Base-by-base conservation (phyloP, 2,329 filamentous ascomycete species). In the Alternaria alternata region DNA sequence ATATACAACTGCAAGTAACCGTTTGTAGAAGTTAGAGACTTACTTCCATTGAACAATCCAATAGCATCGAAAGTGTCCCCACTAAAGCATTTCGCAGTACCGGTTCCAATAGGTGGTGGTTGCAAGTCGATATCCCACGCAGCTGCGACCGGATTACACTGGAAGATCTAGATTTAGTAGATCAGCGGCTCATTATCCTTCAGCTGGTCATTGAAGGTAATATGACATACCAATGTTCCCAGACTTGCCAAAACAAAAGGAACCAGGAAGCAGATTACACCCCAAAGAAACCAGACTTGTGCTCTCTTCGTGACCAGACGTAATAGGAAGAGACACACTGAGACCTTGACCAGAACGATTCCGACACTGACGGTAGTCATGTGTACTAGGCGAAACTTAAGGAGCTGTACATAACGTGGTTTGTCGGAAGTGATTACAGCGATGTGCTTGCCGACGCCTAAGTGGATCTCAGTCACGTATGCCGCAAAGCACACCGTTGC, bases 301-400 rank as follows among this genome's bases (percentile, higher is more conserved):
- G 81, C 18, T 74, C 70, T 44, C 7, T 18, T 43, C 14, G 75
- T 48, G 1, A 80, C 78, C 7, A 84, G 70, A 38, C 82, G 74
- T 52, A 84, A 69, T 5, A 85, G 71, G 61, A 83, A 82, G 30
- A 82, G 75, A 2, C 77, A 80, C 28, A 84, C 78, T 0, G 83
- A 84, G 9, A 85, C 76, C 66, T 85, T 85, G 59, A 84, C 80
- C 1, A 79, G 65, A 11, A 79, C 77, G 4, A 82, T 78, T 0
- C 79, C 83, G 7, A 81, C 64, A 66, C 84, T 81, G 22, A 82
- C 76, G 43, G 84, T 71, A 48, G 87, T 71, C 7, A 80, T 79
- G 60, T 86, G 81, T 48, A 81, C 78, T 43, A 72, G 73, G 5
- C 78, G 75, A 41, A 81, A 79, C 43, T 82, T 81, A 2, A 74